These are phyloP conservation scores for Jimgerdemannia flammicorona DNA, from an alignment of 192 early-diverging fungal genomes.

Conservation along the genomic window DNA sequence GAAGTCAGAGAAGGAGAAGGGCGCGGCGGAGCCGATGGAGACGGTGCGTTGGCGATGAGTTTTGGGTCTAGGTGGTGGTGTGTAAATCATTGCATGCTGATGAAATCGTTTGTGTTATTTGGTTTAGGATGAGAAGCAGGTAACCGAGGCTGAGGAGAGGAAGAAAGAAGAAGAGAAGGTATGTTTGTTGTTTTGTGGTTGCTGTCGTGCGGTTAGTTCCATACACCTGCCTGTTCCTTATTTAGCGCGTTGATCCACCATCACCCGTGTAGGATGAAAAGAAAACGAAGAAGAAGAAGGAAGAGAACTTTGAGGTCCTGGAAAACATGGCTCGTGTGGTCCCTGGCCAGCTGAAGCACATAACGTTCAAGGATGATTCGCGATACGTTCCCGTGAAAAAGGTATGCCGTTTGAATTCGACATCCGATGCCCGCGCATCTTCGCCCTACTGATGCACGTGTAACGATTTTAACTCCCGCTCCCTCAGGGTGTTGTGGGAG, in stretches of 20 bases:
- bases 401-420: conserved; percentile 25
- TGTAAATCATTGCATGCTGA: background rate
- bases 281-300: conserved; percentile 70
- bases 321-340: conserved; percentile 88
- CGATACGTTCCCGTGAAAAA: conserved; percentile 89
- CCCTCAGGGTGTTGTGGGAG: conserved; percentile 56
- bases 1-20: conserved; percentile 76
- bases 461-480: background rate
- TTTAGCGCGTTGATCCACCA: background rate
- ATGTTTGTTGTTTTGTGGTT: conserved; percentile 3
- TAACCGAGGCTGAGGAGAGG: conserved; percentile 33
- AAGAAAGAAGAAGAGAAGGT: conserved; percentile 61
- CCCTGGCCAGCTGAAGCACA: conserved; percentile 81
- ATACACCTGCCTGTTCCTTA: background rate
- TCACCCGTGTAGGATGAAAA: conserved; percentile 27
- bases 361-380: conserved; percentile 79
- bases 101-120: background rate
- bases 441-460: no score
- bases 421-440: no score
- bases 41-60: conserved; percentile 19
- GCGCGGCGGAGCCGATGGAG: conserved; percentile 41
- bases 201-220: background rate
- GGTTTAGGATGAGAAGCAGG: conserved; percentile 44
- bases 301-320: conserved; percentile 70
- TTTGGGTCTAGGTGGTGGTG: background rate